These are phyloP conservation scores for Sporothrix phasma DNA, from an alignment of 2,329 filamentous ascomycete species.

Conservation along the genomic window DNA sequence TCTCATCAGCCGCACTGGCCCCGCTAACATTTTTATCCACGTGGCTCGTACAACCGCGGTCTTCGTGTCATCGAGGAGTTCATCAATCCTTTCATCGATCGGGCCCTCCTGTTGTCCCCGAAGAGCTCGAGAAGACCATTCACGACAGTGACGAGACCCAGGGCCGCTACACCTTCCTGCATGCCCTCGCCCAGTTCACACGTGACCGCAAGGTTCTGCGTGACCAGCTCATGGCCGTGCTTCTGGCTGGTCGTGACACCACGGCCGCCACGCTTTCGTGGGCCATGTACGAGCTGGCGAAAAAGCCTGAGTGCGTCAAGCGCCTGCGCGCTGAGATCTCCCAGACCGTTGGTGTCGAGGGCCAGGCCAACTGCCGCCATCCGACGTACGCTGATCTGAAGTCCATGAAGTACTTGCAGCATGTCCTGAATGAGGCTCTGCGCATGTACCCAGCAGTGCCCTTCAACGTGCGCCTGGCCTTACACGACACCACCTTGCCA, in stretches of 20 bases:
- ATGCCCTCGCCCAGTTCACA: constrained; percentile 74
- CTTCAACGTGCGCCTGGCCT: constrained; percentile 64
- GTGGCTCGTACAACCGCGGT: constrained; percentile 49
- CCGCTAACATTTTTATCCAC: constrained; percentile 53
- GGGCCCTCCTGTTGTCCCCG: constrained; percentile 57
- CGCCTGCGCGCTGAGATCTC: constrained; percentile 68
- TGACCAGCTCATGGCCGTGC: constrained; percentile 72
- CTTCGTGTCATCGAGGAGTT: constrained; percentile 65
- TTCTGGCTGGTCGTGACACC: constrained; percentile 80
- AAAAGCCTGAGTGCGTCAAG: constrained; percentile 54
- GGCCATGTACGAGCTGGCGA: constrained; percentile 71
- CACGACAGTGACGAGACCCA: constrained; percentile 42
- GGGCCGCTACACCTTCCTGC: constrained; percentile 64
- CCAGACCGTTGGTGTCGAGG: constrained; percentile 47
- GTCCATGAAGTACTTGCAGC: constrained; percentile 72
- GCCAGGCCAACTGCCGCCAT: constrained; percentile 25
- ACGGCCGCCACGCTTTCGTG: constrained; percentile 75
- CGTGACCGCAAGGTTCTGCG: constrained; percentile 61
- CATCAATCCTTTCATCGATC: constrained; percentile 67
- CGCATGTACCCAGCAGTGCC: constrained; percentile 70
- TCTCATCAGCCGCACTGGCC: constrained; percentile 54
- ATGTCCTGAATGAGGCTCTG: constrained; percentile 66
- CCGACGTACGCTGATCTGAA: constrained; percentile 76
- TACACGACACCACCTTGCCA: constrained; percentile 66
- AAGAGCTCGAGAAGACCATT: constrained; percentile 66